A percentile compares a stretch with the other conserved stretches of the same genome.
Conservation (phyloP, 2,329 filamentous ascomycete genomes). For the Cadophora gregata region DNA sequence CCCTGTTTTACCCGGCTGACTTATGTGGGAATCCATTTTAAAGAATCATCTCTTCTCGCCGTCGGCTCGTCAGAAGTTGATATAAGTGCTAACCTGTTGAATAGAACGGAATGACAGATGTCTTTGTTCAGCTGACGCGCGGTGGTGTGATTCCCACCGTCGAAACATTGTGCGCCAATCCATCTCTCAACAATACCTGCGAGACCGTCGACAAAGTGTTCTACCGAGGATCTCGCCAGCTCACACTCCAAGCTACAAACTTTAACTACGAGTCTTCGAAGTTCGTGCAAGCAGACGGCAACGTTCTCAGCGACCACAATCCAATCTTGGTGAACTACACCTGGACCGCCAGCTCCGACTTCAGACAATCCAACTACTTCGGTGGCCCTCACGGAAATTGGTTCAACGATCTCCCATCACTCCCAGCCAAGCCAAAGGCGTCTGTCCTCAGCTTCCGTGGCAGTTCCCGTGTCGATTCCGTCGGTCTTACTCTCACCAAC, state of each 20-base stretch:
- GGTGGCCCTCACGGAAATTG: constrained; percentile 58
- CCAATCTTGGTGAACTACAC: constrained; percentile 63
- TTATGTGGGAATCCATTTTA: background rate
- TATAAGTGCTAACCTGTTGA: constrained; percentile 49
- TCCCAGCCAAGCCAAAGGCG: constrained; percentile 46
- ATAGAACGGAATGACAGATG: constrained; percentile 60
- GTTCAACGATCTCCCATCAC: constrained; percentile 58
- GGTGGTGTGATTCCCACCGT: constrained; percentile 53
- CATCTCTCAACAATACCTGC: constrained; percentile 58
- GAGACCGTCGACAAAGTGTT: constrained; percentile 71
- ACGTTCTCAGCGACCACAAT: constrained; percentile 68
- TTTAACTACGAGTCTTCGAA: constrained; percentile 61
- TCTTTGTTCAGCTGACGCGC: constrained; percentile 63
- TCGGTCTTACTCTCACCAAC: constrained; percentile 54
- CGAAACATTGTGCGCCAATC: constrained; percentile 60
- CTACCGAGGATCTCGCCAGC: constrained; percentile 57
- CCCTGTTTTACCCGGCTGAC: no score
- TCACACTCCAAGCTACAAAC: constrained; percentile 53
- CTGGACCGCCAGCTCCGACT: constrained; percentile 47
- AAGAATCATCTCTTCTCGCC: background rate
- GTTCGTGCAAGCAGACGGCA: constrained; percentile 64
- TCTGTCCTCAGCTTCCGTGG: constrained; percentile 54
- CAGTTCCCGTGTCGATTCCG: constrained; percentile 55
- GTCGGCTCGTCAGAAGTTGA: background rate
- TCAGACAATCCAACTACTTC: constrained; percentile 53